Percentiles rank a stretch among this genome's conserved stretches.
Conservation (phyloP, 768 basidiomycete species). For the Hericium coralloides region DNA sequence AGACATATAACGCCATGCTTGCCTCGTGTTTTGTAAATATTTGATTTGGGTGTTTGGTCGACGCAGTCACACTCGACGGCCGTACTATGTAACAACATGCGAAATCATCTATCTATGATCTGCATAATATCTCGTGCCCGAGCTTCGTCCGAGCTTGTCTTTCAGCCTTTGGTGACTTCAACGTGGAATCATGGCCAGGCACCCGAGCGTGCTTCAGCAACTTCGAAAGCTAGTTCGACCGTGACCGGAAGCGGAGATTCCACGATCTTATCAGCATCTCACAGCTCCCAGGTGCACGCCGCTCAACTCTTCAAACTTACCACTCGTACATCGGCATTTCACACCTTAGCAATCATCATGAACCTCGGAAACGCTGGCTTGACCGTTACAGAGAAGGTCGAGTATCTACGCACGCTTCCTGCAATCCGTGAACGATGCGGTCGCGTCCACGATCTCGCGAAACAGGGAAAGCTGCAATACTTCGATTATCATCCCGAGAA, state of each 20-base stretch:
- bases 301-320: too few species aligned
- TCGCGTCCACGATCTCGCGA: constrained; percentile 70
- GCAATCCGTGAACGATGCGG: constrained; percentile 84
- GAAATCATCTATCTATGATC: too few species aligned
- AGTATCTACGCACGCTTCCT: constrained; percentile 77
- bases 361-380: background rate
- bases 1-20: too few species aligned
- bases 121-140: background rate
- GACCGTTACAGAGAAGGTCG: constrained; percentile 32
- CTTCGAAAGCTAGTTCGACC: background rate
- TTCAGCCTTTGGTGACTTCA: background rate
- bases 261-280: background rate
- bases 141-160: constrained; percentile 1
- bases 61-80: too few species aligned
- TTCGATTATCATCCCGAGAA: constrained; percentile 80
- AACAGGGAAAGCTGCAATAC: constrained; percentile 67
- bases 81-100: too few species aligned
- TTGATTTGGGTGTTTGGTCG: too few species aligned
- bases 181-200: background rate
- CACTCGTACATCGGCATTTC: background rate
- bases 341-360: constrained; percentile 5
- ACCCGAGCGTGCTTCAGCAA: background rate
- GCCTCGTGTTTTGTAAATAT: too few species aligned
- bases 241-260: background rate
- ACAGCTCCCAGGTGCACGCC: too few species aligned